Percentiles rank a stretch among this genome's conserved stretches.
Conservation (phyloP, 176 grass and related monocot species). For the Aegilops umbellulata region DNA sequence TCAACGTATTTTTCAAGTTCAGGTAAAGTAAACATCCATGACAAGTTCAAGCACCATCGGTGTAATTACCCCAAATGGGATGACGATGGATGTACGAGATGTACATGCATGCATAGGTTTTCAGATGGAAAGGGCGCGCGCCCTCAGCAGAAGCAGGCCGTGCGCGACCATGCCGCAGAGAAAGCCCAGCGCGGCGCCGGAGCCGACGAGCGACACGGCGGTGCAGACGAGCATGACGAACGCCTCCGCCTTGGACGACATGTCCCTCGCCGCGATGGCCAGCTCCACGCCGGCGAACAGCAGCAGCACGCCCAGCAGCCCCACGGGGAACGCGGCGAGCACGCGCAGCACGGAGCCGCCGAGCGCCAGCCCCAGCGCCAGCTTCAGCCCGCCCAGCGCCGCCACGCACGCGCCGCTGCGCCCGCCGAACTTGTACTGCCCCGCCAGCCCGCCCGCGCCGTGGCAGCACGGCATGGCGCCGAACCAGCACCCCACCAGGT, state of each 20-base stretch:
- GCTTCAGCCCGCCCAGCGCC: slow-evolving; percentile 64
- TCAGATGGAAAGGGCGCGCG: not conserved
- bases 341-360: slow-evolving; percentile 64
- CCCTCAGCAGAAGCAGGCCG: slow-evolving; percentile 53
- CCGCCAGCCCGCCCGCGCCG: slow-evolving; percentile 78
- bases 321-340: slow-evolving; percentile 62
- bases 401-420: slow-evolving; percentile 73
- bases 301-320: slow-evolving; percentile 75
- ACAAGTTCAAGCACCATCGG: too few relatives aligned
- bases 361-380: slow-evolving; percentile 55
- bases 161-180: slow-evolving; percentile 58
- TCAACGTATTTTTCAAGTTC: too few relatives aligned
- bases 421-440: slow-evolving; percentile 81
- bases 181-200: slow-evolving; percentile 82
- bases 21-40: too few relatives aligned
- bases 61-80: too few relatives aligned
- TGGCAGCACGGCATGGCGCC: slow-evolving; percentile 96
- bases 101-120: too few relatives aligned
- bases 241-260: slow-evolving; percentile 61
- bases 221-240: slow-evolving; percentile 78
- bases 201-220: slow-evolving; percentile 73
- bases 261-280: slow-evolving; percentile 74
- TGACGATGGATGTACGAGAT: too few relatives aligned
- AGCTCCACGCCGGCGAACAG: slow-evolving; percentile 80
- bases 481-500: slow-evolving; percentile 91